Evolutionary conservation across 805 yeast genomes (phyloP).

Genomic region (Schizosaccharomyces octosporus): DNA sequence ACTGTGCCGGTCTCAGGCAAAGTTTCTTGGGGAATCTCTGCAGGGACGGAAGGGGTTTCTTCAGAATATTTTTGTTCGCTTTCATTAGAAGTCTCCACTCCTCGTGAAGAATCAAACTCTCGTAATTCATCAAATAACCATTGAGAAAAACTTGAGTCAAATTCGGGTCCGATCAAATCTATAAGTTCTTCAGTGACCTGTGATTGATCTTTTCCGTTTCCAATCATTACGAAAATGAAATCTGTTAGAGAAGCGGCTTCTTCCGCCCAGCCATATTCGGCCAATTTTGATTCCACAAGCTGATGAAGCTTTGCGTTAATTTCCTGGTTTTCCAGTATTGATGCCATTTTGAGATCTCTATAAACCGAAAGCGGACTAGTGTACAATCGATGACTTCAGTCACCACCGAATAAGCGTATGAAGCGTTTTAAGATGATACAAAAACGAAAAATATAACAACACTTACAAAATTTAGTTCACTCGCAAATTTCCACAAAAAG

Average conservation of each 20-base stretch:
- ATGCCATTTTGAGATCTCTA: neutral
- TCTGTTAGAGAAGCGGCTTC: neutral
- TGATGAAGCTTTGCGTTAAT: neutral
- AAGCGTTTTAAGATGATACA: no score
- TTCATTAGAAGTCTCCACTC: neutral
- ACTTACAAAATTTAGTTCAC: no score
- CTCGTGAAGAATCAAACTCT: neutral
- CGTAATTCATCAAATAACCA: neutral
- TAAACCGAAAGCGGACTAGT: no score
- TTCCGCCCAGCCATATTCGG: neutral
- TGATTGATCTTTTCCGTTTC: neutral
- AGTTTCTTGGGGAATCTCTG: neutral
- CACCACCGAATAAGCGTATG: no score
- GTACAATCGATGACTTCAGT: no score
- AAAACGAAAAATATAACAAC: no score
- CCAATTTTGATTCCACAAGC: neutral
- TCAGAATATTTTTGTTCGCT: neutral
- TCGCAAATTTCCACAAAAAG: no score
- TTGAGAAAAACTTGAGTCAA: neutral
- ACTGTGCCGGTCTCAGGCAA: neutral
- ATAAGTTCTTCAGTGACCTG: neutral
- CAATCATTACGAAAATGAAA: neutral
- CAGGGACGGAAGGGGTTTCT: neutral
- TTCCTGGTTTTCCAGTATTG: neutral
- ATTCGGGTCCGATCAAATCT: neutral